These are phyloP conservation scores for Boletus mariae DNA, from an alignment of 1,284 basidiomycete genomes.

Conservation along the genomic window DNA sequence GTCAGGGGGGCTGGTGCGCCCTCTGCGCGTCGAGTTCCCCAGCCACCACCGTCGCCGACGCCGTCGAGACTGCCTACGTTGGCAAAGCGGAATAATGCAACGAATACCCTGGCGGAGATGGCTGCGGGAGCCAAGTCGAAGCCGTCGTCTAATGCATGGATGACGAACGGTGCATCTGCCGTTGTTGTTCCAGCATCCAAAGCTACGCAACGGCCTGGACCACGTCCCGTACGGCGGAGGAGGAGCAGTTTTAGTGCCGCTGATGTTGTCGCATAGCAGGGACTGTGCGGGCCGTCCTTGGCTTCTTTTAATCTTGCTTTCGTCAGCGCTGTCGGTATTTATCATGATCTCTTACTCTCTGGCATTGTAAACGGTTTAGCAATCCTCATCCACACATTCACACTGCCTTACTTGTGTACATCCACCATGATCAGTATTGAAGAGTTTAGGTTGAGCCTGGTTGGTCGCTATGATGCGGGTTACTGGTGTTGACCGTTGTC, in stretches of 20 bases:
- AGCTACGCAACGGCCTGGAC: constrained; percentile 58
- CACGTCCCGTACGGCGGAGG: constrained; percentile 65
- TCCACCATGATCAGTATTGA: neutral
- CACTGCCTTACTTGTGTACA: constrained; percentile 22
- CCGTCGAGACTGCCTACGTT: constrained; percentile 73
- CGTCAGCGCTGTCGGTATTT: constrained; percentile 23
- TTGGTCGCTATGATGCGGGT: too few relatives aligned
- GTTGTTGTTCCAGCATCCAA: constrained; percentile 67
- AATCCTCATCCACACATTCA: constrained; percentile 14
- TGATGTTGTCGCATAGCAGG: constrained; percentile 63
- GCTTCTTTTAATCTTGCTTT: constrained; percentile 5
- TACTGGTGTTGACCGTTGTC: too few relatives aligned
- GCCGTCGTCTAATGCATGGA: constrained; percentile 59
- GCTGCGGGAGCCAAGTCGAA: constrained; percentile 35
- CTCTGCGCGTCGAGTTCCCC: constrained; percentile 37
- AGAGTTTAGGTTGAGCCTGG: too few relatives aligned
- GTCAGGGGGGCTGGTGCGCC: constrained; percentile 41
- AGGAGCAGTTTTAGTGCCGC: constrained; percentile 81
- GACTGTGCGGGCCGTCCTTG: neutral
- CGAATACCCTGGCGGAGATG: constrained; percentile 50
- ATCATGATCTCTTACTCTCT: constrained; percentile 23
- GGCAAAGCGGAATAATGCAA: constrained; percentile 51
- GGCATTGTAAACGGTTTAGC: constrained; percentile 33
- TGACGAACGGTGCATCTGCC: constrained; percentile 64
- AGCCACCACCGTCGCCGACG: constrained; percentile 54